Evolutionary conservation across 345 rosid genomes (phyloP).

Genomic region (Lepidium sativum): DNA sequence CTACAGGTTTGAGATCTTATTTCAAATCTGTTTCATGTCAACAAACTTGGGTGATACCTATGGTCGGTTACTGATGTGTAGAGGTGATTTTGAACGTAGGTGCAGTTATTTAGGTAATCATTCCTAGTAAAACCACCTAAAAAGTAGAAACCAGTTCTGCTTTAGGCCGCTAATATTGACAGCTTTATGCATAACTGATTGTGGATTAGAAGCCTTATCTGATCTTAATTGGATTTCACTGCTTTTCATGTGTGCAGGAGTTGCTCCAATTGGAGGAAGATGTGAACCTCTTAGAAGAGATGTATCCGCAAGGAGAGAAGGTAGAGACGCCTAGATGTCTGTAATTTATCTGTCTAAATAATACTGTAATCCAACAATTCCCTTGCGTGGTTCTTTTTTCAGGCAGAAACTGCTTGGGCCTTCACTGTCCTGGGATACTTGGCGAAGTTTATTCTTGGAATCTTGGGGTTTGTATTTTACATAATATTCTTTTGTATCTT

Average conservation of each 20-base stretch:
- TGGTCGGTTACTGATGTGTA: not conserved
- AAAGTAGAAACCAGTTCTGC: not conserved
- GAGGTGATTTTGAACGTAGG: not conserved
- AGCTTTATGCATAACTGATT: not conserved
- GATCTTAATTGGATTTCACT: not conserved
- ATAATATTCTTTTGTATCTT: not conserved
- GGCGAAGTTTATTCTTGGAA: slow-evolving; percentile 77
- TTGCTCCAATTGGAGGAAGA: slow-evolving; percentile 91
- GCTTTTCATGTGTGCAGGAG: slow-evolving; percentile 43
- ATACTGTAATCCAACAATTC: not conserved
- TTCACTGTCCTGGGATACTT: slow-evolving; percentile 87
- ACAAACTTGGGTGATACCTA: not conserved
- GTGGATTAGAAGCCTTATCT: not conserved
- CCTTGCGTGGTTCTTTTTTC: slow-evolving; percentile 18
- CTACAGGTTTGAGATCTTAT: slow-evolving; percentile 1
- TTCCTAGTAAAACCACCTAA: not conserved
- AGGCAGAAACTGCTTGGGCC: slow-evolving; percentile 98
- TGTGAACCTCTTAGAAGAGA: slow-evolving; percentile 85
- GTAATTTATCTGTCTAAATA: not conserved
- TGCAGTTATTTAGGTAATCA: not conserved
- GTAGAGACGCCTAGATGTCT: slow-evolving; percentile 24
- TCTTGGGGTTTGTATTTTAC: slow-evolving; percentile 58
- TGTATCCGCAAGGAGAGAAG: slow-evolving; percentile 98
- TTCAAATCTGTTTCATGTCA: not conserved
- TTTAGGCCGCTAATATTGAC: not conserved